A percentile compares a stretch with the other conserved stretches of the same genome.
phyloP scores from a whole-genome alignment of 1,284 basidiomycete genomes.

The Crepidotus sp. region DNA sequence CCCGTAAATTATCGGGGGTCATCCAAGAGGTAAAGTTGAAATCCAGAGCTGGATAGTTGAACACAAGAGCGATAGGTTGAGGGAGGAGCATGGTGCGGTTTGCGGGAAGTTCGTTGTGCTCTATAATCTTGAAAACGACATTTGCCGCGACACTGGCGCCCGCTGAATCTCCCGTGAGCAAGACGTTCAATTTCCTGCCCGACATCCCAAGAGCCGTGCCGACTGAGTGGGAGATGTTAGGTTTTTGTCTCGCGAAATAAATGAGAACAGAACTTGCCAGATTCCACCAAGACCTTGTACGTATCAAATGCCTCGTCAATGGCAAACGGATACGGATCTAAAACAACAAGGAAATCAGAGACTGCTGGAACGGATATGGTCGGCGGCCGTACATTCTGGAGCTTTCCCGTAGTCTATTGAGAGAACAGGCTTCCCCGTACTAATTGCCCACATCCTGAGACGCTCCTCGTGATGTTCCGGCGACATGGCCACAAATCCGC shows the following conservation, averaged over 20 bases:
- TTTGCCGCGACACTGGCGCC: slow-evolving; percentile 81
- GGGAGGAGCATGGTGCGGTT: slow-evolving; percentile 34
- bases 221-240: slow-evolving; percentile 22
- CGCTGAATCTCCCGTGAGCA: slow-evolving; percentile 89
- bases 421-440: slow-evolving; percentile 74
- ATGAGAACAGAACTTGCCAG: slow-evolving; percentile 32
- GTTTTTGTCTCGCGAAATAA: background rate
- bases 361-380: background rate
- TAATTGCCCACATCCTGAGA: slow-evolving; percentile 78
- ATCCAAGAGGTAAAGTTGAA: slow-evolving; percentile 99
- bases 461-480: slow-evolving; percentile 83
- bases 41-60: slow-evolving; percentile 79
- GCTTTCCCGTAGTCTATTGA: slow-evolving; percentile 94
- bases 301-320: slow-evolving; percentile 92
- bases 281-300: slow-evolving; percentile 76
- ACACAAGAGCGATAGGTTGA: slow-evolving; percentile 71
- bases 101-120: slow-evolving; percentile 42
- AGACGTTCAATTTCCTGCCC: slow-evolving; percentile 63
- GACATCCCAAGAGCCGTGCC: slow-evolving; percentile 82
- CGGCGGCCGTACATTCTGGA: slow-evolving; percentile 73
- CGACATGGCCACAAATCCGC: slow-evolving; percentile 93
- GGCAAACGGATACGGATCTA: slow-evolving; percentile 92
- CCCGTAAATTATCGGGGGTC: slow-evolving; percentile 77
- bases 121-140: slow-evolving; percentile 77
- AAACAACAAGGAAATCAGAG: background rate